Evolutionary conservation across 2,329 filamentous ascomycete species (phyloP), one percentile per base, ranked within the genome.

Genomic region (Trematosphaeria pertusa): DNA sequence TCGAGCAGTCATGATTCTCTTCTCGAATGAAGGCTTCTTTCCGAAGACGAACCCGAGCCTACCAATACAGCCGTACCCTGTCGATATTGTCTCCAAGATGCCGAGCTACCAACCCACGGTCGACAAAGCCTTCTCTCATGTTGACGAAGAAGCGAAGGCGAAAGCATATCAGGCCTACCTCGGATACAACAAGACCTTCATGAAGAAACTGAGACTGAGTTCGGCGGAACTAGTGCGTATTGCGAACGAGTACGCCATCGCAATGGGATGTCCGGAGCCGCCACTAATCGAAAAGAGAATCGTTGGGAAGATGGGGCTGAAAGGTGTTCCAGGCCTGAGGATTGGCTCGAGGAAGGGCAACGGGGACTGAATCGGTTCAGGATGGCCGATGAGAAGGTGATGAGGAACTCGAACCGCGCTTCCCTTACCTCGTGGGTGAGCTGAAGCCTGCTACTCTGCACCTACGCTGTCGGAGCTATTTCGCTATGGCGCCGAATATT

Each of bases 1-100:
- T 9, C 76, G 80, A 30, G 80, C 80, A 10, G 72, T 83, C 45
- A 78, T 82, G 41, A 56, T 83, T 12, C 72, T 84, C 33, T 81
- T 78, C 8, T 58, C 79, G 50, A 71, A 72, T 41, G 81, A 83
- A 54, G 72, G 73, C 5, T 83, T 79, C 69, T 82, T 82, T 63
- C 62, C 78, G 18, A 70, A 67, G 26, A 65, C 67, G 44, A 81
- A 81, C 61, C 77, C 65, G 49, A 71, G 74, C 22, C 63, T 82
- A 14, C 78, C 78, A 14, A 81, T 82, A 58, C 64, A 78, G 21
- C 72, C 78, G 2, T 78, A 81, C 52, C 75, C 78, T 1, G 64
- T 69, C 11, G 67, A 73, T 17, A 69, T 81, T 46, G 62, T 67
- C 6, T 59, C 65, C 10, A 58, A 63, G 8, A 67, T 75, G 22